These are phyloP conservation scores for Ustilago lituana DNA, from an alignment of 1,284 basidiomycete genomes.

Conservation along the genomic window DNA sequence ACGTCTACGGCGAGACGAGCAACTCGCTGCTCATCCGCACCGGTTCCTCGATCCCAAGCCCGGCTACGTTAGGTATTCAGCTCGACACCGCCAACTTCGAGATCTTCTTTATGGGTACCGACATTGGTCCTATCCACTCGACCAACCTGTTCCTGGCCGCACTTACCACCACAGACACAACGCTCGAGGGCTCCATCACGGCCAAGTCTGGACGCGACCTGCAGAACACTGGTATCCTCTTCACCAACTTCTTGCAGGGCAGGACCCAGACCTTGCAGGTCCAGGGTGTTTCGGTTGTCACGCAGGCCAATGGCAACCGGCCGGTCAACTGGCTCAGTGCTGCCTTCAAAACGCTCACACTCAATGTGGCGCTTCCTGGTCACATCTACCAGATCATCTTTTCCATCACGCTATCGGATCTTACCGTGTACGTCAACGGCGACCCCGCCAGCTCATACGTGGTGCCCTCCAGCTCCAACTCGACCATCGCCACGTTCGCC, in stretches of 20 bases:
- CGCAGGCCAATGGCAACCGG: slow-evolving; percentile 61
- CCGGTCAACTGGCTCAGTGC: slow-evolving; percentile 77
- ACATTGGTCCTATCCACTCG: slow-evolving; percentile 69
- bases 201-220: slow-evolving; percentile 72
- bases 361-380: slow-evolving; percentile 76
- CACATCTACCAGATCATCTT: slow-evolving; percentile 76
- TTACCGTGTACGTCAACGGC: slow-evolving; percentile 72
- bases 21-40: slow-evolving; percentile 79
- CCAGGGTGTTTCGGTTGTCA: slow-evolving; percentile 74
- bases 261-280: slow-evolving; percentile 75
- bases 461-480: slow-evolving; percentile 64
- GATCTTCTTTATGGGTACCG: slow-evolving; percentile 68
- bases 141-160: slow-evolving; percentile 72
- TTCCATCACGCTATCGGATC: slow-evolving; percentile 75
- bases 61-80: slow-evolving; percentile 77
- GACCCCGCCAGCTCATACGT: slow-evolving; percentile 50
- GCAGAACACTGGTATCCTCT: slow-evolving; percentile 74
- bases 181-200: slow-evolving; percentile 75
- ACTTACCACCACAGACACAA: slow-evolving; percentile 71
- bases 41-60: slow-evolving; percentile 76
- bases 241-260: slow-evolving; percentile 77
- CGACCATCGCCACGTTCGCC: slow-evolving; percentile 75
- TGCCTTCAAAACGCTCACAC: slow-evolving; percentile 76
- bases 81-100: slow-evolving; percentile 77
- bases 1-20: slow-evolving; percentile 72